Base-by-base conservation (phyloP, 371 early-diverging fungal genomes). In the Mortierella polycephala region DNA sequence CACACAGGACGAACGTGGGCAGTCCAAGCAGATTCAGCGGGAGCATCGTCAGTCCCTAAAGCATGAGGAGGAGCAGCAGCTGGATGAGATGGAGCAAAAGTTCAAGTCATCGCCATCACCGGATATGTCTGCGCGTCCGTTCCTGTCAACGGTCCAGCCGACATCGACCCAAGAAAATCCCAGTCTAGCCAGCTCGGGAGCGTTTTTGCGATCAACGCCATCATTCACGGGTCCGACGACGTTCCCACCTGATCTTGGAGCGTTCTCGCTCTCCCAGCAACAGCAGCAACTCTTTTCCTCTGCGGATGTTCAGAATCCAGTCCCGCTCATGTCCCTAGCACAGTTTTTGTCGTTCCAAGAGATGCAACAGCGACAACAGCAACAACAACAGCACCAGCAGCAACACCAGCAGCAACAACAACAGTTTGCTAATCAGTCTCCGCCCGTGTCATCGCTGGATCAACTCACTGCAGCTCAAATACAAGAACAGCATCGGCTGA, bases 401-500 rank as follows among this genome's bases (percentile, higher is more conserved):
- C 60, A 60, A 23, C 56, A 30, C 9, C 62, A 53, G 16, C 61
- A 60, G 41, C 72, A 66, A 40, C 62, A 73, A 42, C 62, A 63
- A 23, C 72, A 23, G 58, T 40, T 50, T 13, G 4, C 45, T 9
- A 23, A 39, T 23, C 51, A 57, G 7, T 18, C 60, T 0, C 51
- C 59, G n/a, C 62, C 63, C 11, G 63, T 58, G 0, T 67, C 76
- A 4, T 68, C 77, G 0, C 23, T 77, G 50, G 64, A 77, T 49
- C 72, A 69, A 18, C 54, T 77, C 12, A 64, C 61, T 1, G 72
- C 72, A n/a, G 68, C 77, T 1, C 69, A 77, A 50, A 77, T 77
- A 44, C 77, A 71, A 53, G 77, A 77, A 40, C 77, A 67, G 21
- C 71, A 76, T 51, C 71, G 71, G 2, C 7, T 75, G 45, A 75